Base-by-base conservation (phyloP, 2,329 filamentous ascomycete genomes). In the Colletotrichum sp. region DNA sequence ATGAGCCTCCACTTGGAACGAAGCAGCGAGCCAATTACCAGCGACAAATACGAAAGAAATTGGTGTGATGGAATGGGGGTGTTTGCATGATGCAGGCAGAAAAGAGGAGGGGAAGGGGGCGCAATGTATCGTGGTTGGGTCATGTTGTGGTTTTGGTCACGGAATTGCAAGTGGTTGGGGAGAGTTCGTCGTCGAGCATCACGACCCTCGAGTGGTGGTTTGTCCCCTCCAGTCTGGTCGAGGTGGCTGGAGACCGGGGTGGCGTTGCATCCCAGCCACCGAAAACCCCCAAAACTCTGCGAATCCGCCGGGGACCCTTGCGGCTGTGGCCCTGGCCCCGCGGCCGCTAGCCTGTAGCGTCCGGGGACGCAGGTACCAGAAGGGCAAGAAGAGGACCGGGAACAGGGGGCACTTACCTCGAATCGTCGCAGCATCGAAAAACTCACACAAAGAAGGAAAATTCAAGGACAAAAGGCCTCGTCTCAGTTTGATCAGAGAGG, bases 221-320 rank as follows among this genome's bases (percentile, higher is more conserved):
- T 65, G 34, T 30, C 58, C 24, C 58, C 58, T 32, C 26, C 14
- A 10, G 24, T 32, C 59, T 18, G 26, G 48, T 36, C 63, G 12
- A 18, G 63, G 43, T 73, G 58, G 73, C 36, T 59, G 69, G 73
- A 75, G 69, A 64, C 61, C 62, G 24, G 72, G 72, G 71, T 66
- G 71, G 52, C 61, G 52, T 38, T 72, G 69, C 73, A 26, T 69
- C 73, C 73, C 73, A 75, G 73, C 73, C 73, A 75, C 73, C 73
- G 26, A 56, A 52, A 72, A 67, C 58, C 28, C 30, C 67, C 30
- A 61, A 28, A 61, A 28, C 10, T 13, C 43, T 48, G 43, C 43
- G n/a, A 34, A 58, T 26, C 32, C 32, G 48, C 67, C 36, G 36
- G 67, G 36, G 43, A 58, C n/a, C 38, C 69, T 62, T 36, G 34